Base-by-base conservation (phyloP, 768 basidiomycete species). In the Rhizopogon rudus region DNA sequence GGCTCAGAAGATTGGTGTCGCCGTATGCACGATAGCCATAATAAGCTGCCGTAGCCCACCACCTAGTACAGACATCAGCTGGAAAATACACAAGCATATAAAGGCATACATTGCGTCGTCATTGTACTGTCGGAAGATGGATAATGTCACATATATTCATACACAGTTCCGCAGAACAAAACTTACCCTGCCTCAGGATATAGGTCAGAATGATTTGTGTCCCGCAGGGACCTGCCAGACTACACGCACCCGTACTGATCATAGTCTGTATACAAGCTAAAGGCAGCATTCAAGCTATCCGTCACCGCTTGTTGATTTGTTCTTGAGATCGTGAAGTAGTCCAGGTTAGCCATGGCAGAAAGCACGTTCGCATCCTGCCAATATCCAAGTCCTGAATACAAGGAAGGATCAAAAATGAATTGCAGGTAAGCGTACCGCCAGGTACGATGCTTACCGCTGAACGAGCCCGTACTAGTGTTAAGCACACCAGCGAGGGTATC, bases 301-400 rank as follows among this genome's bases (percentile, higher is more conserved):
- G 43, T 57, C 14, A 57, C 52, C n/a, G 29, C 43, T 8, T 17
- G 40, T 43, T 39, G 35, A 13, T 44, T 54, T 20, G 52, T 28
- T 9, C 16, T 31, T 9, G 44, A 39, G 31, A 6, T 51, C 17
- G 44, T 29, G 45, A 39, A 17, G 39, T 22, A 42, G 16, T 52
- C 39, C 13, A 53, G 17, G 39, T 80, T 78, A 1, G 77, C 80
- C 67, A 78, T 70, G n/a, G 73, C 75, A 16, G 79, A 77, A 65
- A 71, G 78, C 9, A 75, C 79, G 50, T 81, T 82, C 1, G 70
- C 81, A 22, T 77, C 69, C 60, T 81, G 79, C 81, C 81, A 81
- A 55, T 73, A 81, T 40, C 77, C 73, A 40, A 82, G 74, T 6
- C 75, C 80, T 79, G 46, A 6, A 40, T 44, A 33, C 42, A 17